Evolutionary conservation across 2,329 filamentous ascomycete species (phyloP).

Genomic region (Nemania bipapillata): DNA sequence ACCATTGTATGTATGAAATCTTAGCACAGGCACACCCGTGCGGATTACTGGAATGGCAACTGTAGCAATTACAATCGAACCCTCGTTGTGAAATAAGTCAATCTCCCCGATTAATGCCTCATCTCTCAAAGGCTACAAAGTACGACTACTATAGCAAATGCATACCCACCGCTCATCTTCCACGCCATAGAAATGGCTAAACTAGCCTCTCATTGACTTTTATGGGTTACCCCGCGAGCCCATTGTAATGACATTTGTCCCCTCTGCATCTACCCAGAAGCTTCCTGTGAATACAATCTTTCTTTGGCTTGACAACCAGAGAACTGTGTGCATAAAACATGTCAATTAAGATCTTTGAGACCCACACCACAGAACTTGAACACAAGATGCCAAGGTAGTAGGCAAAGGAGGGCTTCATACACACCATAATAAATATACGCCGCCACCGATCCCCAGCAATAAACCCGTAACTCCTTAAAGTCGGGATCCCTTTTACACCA

Average conservation of each 20-base stretch:
- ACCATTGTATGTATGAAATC: conserved; percentile 18
- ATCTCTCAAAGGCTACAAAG: neutral
- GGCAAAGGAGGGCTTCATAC: no score
- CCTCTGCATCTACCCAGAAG: conserved; percentile 74
- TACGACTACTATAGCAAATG: neutral
- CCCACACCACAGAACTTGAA: no score
- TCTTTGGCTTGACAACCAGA: conserved; percentile 77
- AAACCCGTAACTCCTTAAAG: conserved; percentile 69
- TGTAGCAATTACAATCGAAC: neutral
- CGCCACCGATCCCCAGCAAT: conserved; percentile 80
- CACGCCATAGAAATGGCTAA: neutral
- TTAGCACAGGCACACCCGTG: neutral
- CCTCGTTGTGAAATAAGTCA: neutral
- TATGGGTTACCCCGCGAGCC: conserved; percentile 45
- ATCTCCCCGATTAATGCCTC: no score
- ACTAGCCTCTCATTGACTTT: neutral
- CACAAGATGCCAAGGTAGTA: no score
- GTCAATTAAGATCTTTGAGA: no score
- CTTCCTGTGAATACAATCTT: conserved; percentile 67
- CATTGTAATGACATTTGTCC: conserved; percentile 62
- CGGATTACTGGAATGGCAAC: conserved; percentile 1
- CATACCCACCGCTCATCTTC: neutral
- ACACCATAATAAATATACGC: conserved; percentile 78
- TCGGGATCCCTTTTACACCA: conserved; percentile 63
- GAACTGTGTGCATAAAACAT: no score